phyloP scores from a whole-genome alignment of 164 flowering plant species.

The Vitis cinerea region DNA sequence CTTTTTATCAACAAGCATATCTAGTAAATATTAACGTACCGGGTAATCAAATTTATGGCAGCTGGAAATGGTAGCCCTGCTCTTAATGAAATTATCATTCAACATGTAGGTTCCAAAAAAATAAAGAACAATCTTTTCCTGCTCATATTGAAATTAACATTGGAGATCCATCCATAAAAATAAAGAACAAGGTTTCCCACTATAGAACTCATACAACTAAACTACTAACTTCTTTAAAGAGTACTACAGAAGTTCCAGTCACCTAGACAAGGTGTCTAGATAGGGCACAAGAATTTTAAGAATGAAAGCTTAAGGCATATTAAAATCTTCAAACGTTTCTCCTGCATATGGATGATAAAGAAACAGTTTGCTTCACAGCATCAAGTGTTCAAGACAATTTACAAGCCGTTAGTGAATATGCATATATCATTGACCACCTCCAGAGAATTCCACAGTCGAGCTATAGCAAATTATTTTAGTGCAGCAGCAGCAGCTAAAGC shows the following conservation, averaged over 20 bases:
- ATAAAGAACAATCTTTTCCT: background rate
- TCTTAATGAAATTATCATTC: too few species aligned
- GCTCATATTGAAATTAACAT: too few species aligned
- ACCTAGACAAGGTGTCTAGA: background rate
- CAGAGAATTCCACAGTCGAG: constrained; percentile 6
- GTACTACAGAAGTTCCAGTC: background rate
- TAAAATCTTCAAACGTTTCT: background rate
- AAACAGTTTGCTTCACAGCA: constrained; percentile 14
- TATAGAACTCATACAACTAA: background rate
- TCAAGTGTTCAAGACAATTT: constrained; percentile 11
- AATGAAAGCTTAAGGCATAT: background rate
- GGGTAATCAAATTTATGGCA: too few species aligned
- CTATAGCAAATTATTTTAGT: constrained; percentile 10
- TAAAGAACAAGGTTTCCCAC: background rate
- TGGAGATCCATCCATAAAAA: background rate
- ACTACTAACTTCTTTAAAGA: background rate
- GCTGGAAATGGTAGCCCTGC: too few species aligned
- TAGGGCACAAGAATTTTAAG: background rate
- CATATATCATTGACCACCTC: constrained; percentile 6
- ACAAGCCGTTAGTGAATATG: constrained; percentile 3
- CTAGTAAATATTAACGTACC: too few species aligned
- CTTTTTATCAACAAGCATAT: too few species aligned
- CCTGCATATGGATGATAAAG: constrained; percentile 2
- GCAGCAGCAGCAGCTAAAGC: constrained; percentile 10
- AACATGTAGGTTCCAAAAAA: background rate